Evolutionary conservation across 2,329 filamentous ascomycete genomes (phyloP).

Genomic region (Phyllosticta citriasiana): DNA sequence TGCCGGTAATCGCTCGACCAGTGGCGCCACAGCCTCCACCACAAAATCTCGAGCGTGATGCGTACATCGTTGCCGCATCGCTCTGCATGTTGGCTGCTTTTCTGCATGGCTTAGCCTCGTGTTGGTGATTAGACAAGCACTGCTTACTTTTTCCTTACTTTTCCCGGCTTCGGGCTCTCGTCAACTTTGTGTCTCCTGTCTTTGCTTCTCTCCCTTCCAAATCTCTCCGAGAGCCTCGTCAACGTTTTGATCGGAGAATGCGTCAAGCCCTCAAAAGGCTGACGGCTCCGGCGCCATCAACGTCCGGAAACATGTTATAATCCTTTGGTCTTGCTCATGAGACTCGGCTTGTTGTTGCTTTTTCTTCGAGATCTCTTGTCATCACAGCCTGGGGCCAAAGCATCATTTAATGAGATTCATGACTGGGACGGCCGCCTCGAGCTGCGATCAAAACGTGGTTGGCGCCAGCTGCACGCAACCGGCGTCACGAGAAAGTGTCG

Average conservation of each 20-base stretch:
- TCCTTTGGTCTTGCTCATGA: background rate
- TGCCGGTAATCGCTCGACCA: background rate
- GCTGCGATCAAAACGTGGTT: too few relatives aligned
- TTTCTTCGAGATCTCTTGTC: background rate
- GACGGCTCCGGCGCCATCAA: background rate
- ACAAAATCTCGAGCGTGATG: background rate
- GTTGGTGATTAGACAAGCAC: background rate
- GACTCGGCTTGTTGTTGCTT: background rate
- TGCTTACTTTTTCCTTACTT: background rate
- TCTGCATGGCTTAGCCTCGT: background rate
- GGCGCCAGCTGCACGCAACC: background rate
- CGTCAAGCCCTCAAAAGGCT: background rate
- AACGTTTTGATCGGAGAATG: background rate
- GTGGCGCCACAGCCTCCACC: background rate
- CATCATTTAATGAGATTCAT: too few relatives aligned
- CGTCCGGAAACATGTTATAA: background rate
- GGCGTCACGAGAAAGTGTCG: background rate
- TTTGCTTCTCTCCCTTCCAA: background rate
- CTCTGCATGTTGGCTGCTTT: background rate
- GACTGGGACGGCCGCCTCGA: too few relatives aligned
- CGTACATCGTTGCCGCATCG: background rate
- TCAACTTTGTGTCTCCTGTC: background rate
- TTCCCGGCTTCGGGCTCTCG: background rate
- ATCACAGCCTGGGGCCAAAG: too few relatives aligned
- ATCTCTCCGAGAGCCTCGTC: background rate